Base-by-base conservation (phyloP, 1,284 basidiomycete species). In the Fistulinella staudtii region DNA sequence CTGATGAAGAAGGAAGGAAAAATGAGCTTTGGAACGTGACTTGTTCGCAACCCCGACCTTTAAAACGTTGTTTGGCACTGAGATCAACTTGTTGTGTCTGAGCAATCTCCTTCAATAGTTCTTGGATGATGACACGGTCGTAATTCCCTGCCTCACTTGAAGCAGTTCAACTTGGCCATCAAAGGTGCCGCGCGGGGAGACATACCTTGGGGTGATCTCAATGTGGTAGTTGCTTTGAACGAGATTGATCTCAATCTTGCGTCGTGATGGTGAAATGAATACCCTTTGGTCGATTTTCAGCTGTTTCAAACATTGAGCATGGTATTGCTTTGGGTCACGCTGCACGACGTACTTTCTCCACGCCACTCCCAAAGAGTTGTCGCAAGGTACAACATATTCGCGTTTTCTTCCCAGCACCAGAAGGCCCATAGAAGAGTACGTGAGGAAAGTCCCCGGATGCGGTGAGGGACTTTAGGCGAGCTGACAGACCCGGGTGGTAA, bases 21-120 rank as follows among this genome's bases (percentile, higher is more conserved):
- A 25, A 36, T 55, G 25, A 60, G 35, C 6, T 8, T 15, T 6
- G 13, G 33, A 37, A 10, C 24, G 30, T 8, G 31, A 23, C 15
- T 29, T 25, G n/a, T 28, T 41, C 45, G 31, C 33, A 51, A 47
- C 23, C 33, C 43, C 36, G 36, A 91, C 93, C 93, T 74, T 99
- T 99, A 72, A 99, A 99, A 46, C 89, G 77, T 58, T 98, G 94
- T 63, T 89, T 94, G 0, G 96, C 95, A 60, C 82, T 93, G 52
- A 96, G 68, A 67, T 99, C 95, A 7, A 99, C 92, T 63, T 98
- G 95, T 62, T 99, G 95, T 3, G 95, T 99, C 68, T 98, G 94
- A 3, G 96, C 96, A 57, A 99, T 98, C 68, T 99, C 95, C 67
- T 99, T 99, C 50, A 99, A 69, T 42, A 99, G 82, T 56, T 99